phyloP scores from a whole-genome alignment of 306 rosid genomes.

The Leucaena leucocephala region DNA sequence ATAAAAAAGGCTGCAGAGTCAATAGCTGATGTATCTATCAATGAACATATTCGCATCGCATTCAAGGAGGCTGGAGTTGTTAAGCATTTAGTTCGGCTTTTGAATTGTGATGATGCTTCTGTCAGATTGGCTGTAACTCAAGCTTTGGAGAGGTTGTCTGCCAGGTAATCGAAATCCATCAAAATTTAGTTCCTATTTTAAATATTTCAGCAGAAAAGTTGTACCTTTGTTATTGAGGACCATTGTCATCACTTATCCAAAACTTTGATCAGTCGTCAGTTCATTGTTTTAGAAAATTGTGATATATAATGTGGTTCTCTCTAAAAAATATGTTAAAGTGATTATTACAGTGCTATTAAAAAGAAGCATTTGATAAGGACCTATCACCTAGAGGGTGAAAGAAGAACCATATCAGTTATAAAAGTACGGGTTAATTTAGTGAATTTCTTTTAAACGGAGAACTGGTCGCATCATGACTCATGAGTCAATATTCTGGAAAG shows the following conservation, averaged over 20 bases:
- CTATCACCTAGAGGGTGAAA: neutral
- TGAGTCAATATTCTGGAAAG: slow-evolving; percentile 10
- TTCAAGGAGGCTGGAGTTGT: slow-evolving; percentile 95
- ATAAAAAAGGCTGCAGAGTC: slow-evolving; percentile 66
- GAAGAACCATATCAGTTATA: neutral
- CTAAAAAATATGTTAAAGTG: neutral
- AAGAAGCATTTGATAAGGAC: slow-evolving; percentile 9
- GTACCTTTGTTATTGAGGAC: neutral
- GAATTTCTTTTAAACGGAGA: neutral
- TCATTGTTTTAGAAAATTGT: slow-evolving; percentile 10
- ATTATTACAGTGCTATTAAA: neutral
- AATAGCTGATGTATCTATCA: slow-evolving; percentile 77
- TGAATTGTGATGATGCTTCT: slow-evolving; percentile 48
- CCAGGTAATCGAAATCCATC: slow-evolving; percentile 54
- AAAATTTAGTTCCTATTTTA: slow-evolving; percentile 26
- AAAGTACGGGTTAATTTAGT: neutral
- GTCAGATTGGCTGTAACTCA: slow-evolving; percentile 55
- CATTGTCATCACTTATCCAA: neutral
- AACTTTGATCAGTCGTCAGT: neutral
- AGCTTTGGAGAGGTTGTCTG: slow-evolving; percentile 79
- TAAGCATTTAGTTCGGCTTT: slow-evolving; percentile 63
- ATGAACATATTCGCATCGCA: slow-evolving; percentile 75
- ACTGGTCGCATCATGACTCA: slow-evolving; percentile 17
- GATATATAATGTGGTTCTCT: slow-evolving; percentile 8
- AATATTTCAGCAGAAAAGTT: slow-evolving; percentile 12